Base-by-base conservation (phyloP, 768 basidiomycete genomes). In the Naganishia antarctica region DNA sequence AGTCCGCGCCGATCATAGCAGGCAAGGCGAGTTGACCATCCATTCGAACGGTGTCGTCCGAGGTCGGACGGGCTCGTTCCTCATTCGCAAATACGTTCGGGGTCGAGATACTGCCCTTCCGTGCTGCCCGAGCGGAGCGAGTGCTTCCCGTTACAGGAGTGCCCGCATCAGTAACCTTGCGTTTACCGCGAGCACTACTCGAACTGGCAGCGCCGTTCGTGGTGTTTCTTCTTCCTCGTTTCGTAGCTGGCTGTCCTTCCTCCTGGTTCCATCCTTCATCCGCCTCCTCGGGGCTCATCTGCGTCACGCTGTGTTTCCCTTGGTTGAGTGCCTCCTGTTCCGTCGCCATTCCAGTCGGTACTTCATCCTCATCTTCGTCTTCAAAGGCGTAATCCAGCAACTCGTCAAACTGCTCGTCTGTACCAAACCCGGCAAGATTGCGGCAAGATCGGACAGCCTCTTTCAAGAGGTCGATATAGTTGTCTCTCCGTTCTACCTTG, bases 401-500 rank as follows among this genome's bases (percentile, higher is more conserved):
- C 31, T 64, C 65, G 18, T 60, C 64, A 31, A 65, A 41, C 21
- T 69, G 68, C 26, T 61, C 66, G 13, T 59, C 59, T 2, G 32
- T 29, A 16, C 51, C 62, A 31, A 61, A 49, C 2, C 63, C 44
- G 18, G 61, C 64, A 48, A 72, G 47, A 40, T 28, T 40, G 48
- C 86, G 81, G 73, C 92, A 76, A 63, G 85, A 79, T 68, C 74
- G 73, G 28, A 94, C 82, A 76, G 91, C 90, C 67, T 72, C 75
- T 68, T 90, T 81, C 73, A 94, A 73, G 71, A 70, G 79, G 63
- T 74, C 80, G 69, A 94, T 88, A 79, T 91, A 90, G 48, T 81
- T 82, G 71, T 96, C 90, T 67, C 92, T 79, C 72, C 88, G 81
- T 60, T 89, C 87, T 51, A 93, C 83, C 31, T 88, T 84, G 18